Evolutionary conservation across 2,329 filamentous ascomycete species (phyloP).

Genomic region (Colletotrichum tofieldiae): DNA sequence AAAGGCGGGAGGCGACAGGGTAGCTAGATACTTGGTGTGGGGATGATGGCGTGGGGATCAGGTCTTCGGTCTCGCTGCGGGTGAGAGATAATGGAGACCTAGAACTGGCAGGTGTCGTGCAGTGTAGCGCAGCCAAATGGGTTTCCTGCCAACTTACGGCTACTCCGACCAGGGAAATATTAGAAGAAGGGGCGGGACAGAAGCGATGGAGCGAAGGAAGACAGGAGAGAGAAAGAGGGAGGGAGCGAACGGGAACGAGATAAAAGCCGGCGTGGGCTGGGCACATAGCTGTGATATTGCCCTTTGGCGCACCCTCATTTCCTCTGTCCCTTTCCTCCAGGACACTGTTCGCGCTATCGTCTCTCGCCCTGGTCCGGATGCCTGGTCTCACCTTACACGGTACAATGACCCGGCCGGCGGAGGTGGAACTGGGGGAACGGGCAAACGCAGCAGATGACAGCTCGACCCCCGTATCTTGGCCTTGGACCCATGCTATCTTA

Average conservation of each 20-base stretch:
- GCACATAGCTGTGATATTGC: slow-evolving; percentile 6
- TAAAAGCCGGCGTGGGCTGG: slow-evolving; percentile 5
- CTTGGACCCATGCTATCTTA: neutral
- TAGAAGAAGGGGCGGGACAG: neutral
- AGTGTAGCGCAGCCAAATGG: slow-evolving; percentile 4
- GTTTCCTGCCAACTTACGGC: neutral
- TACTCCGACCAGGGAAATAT: too few relatives aligned
- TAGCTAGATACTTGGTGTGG: neutral
- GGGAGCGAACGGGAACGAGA: neutral
- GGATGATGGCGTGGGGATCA: neutral
- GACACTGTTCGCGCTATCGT: slow-evolving; percentile 3
- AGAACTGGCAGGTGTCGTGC: slow-evolving; percentile 13
- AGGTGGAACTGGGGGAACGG: slow-evolving; percentile 27
- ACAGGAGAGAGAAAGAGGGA: neutral
- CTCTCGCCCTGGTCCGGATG: neutral
- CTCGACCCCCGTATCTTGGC: neutral
- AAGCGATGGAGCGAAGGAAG: neutral
- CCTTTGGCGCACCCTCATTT: slow-evolving; percentile 13
- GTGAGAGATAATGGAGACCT: neutral
- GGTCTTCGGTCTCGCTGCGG: neutral
- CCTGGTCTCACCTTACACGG: neutral
- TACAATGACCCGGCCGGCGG: slow-evolving; percentile 15
- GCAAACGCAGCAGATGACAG: neutral
- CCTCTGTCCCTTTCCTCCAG: slow-evolving; percentile 2
- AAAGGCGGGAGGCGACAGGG: neutral